Base-by-base conservation (phyloP, 352 stramenopile species). In the Pythium dissotocum region DNA sequence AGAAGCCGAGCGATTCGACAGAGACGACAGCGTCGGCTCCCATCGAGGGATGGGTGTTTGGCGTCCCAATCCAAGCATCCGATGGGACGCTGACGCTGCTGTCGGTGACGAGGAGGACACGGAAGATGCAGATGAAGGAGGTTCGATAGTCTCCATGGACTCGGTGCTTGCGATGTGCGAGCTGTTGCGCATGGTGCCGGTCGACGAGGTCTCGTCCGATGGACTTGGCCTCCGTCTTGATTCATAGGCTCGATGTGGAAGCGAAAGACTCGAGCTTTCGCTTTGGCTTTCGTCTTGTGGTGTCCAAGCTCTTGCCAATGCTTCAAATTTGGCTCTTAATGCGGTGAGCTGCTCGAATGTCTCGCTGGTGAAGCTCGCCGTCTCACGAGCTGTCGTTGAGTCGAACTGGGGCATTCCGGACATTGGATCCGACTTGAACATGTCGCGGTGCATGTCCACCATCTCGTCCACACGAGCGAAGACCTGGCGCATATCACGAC, bases 381-480 rank as follows among this genome's bases (percentile, higher is more conserved):
- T 73, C 53, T 91, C 70, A 13, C 67, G 9, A 2, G 76, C 67
- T 2, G 72, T 49, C 1, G 67, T 42, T 0, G 13, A 6, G 14
- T 83, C 67, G 32, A 77, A 77, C 0, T 77, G 38, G 0, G 81
- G 79, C 0, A 70, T 68, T 0, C 79, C 79, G 2, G 76, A 83
- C 2, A 75, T 70, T 40, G 71, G 73, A 61, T 91, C 78, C 0
- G 70, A 73, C 59, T 82, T 80, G 71, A 91, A 91, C 7, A 87
- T 69, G 9, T 86, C 80, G 2, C 81, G 78, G 55, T 89, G 83
- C 8, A 74, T 52, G 30, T 90, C 83, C 1, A 89, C 77, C 79
- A 91, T 87, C 26, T 91, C 80, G 40, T 91, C 83, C 1, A 90
- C 67, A 2, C 72, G 75, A 18, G 70, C 76, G 55, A 90, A 90